A percentile compares a stretch with the other conserved stretches of the same genome.
These are phyloP conservation scores for Ilex aquifolium DNA, from an alignment of 257 asterid genomes.

Conservation along the genomic window DNA sequence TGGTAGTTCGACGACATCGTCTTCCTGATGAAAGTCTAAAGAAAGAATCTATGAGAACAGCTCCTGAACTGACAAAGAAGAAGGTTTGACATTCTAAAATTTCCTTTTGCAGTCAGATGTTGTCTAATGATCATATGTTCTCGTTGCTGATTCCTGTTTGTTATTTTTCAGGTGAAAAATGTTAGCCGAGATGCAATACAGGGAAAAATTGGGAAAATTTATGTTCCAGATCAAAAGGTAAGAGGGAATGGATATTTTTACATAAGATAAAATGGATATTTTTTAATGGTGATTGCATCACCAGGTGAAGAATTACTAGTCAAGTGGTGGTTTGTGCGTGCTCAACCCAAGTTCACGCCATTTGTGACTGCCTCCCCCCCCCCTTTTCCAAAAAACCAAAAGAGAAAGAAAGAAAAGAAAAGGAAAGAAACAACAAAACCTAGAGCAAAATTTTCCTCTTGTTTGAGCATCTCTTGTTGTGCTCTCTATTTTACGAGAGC, in stretches of 20 bases:
- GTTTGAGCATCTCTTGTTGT: too few species aligned
- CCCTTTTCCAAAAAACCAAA: too few species aligned
- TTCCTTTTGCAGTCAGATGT: background rate
- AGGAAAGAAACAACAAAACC: too few species aligned
- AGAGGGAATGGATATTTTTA: background rate
- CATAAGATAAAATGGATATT: too few species aligned
- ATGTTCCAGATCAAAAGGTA: slow-evolving; percentile 90
- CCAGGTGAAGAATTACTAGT: background rate
- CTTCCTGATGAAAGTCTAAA: slow-evolving; percentile 66
- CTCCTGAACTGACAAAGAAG: slow-evolving; percentile 63
- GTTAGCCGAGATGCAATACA: slow-evolving; percentile 65
- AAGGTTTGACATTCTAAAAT: slow-evolving; percentile 47
- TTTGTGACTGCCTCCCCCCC: background rate
- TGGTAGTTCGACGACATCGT: slow-evolving; percentile 77
- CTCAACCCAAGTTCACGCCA: background rate
- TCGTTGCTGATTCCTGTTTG: slow-evolving; percentile 10
- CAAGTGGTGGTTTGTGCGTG: background rate
- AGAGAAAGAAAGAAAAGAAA: too few species aligned
- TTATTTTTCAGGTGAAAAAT: slow-evolving; percentile 76
- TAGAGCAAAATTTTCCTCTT: too few species aligned
- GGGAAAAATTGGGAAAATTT: slow-evolving; percentile 83
- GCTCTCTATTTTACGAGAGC: too few species aligned
- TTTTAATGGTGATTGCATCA: background rate
- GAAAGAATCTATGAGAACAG: slow-evolving; percentile 66
- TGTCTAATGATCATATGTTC: background rate